Evolutionary conservation across 2,329 filamentous ascomycete genomes (phyloP).

Genomic region (Zelopaecilomyces penicillatus): DNA sequence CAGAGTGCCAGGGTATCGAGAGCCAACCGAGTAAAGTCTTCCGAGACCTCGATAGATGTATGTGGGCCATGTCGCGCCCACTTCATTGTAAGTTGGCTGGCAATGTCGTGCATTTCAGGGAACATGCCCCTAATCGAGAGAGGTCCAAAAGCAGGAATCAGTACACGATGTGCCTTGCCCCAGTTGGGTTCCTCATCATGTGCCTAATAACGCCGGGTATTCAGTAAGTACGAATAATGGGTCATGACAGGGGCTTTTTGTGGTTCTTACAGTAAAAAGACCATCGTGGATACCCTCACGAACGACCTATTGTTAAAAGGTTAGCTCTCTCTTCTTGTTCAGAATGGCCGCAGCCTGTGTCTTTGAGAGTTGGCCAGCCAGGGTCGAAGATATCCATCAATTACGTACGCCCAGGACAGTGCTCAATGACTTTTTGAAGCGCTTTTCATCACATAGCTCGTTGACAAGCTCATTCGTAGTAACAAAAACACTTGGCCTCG

Average conservation of each 20-base stretch:
- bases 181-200: constrained; percentile 48
- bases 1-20: constrained; percentile 66
- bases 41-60: constrained; percentile 48
- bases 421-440: constrained; percentile 53
- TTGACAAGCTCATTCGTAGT: constrained; percentile 48
- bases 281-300: constrained; percentile 55
- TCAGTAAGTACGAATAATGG: constrained; percentile 16
- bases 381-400: no score
- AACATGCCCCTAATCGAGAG: constrained; percentile 62
- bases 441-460: constrained; percentile 56
- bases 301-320: constrained; percentile 32
- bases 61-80: constrained; percentile 56
- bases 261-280: constrained; percentile 50
- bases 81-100: constrained; percentile 57
- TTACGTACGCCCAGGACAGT: constrained; percentile 33
- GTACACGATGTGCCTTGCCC: constrained; percentile 56
- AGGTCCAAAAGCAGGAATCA: constrained; percentile 64
- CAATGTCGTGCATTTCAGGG: constrained; percentile 60
- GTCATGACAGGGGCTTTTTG: not conserved
- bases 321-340: no score
- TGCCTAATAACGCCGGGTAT: constrained; percentile 20
- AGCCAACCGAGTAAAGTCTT: constrained; percentile 65
- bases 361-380: no score
- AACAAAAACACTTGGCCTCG: constrained; percentile 40
- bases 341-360: no score